Evolutionary conservation across 2,329 filamentous ascomycete species (phyloP).

Genomic region (Penicillium frequentans): DNA sequence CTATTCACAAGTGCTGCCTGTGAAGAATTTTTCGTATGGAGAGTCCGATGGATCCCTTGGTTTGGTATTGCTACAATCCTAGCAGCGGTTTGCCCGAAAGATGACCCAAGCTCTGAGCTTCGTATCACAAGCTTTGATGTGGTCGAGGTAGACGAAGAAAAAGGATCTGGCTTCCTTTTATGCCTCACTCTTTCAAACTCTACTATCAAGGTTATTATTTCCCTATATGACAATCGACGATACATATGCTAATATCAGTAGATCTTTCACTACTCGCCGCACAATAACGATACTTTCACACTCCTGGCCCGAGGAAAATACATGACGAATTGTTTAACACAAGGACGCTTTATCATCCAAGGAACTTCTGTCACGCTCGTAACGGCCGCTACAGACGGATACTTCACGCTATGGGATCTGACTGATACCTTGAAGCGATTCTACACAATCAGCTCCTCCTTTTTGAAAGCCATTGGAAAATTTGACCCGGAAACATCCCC

Average conservation of each 20-base stretch:
- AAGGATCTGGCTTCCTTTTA: conserved; percentile 53
- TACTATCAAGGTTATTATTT: conserved; percentile 57
- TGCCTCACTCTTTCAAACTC: conserved; percentile 84
- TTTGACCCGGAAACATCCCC: conserved; percentile 22
- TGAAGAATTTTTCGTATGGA: conserved; percentile 90
- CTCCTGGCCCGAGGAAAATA: conserved; percentile 59
- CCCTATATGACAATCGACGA: background rate
- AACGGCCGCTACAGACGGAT: conserved; percentile 82
- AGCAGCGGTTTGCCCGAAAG: conserved; percentile 50
- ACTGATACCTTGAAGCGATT: conserved; percentile 28
- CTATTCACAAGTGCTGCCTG: conserved; percentile 84
- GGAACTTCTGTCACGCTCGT: conserved; percentile 46
- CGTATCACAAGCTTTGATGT: conserved; percentile 80
- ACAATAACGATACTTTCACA: conserved; percentile 25
- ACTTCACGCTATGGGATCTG: conserved; percentile 63
- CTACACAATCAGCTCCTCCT: conserved; percentile 24
- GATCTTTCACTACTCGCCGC: conserved; percentile 47
- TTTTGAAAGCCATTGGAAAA: conserved; percentile 17
- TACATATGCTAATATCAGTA: conserved; percentile 25
- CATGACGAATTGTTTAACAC: conserved; percentile 74
- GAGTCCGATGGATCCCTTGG: conserved; percentile 56
- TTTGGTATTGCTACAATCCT: conserved; percentile 55
- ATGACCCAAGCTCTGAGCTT: conserved; percentile 62
- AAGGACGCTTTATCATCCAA: conserved; percentile 48
- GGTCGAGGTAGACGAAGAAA: conserved; percentile 27